Conservation (phyloP, 1,139 yeast genomes). For the Taphrina confusa region DNA sequence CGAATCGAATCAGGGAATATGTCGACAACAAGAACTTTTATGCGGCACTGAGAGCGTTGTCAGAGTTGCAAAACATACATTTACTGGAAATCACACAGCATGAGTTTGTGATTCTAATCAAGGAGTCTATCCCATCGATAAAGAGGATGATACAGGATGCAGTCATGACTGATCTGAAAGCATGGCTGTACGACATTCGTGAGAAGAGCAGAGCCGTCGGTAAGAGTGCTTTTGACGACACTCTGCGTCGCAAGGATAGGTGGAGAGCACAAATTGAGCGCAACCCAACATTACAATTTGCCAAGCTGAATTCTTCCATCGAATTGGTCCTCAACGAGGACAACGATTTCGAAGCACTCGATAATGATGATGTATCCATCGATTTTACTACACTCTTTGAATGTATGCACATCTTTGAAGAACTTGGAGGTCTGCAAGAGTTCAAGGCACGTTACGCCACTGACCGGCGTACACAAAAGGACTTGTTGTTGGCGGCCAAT, state of each 20-base stretch:
- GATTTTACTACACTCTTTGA: conserved; percentile 75
- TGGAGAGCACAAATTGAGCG: conserved; percentile 56
- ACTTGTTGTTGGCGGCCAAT: conserved; percentile 62
- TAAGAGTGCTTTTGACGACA: conserved; percentile 57
- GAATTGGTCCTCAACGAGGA: conserved; percentile 63
- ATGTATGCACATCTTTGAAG: conserved; percentile 76
- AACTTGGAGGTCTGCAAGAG: conserved; percentile 64
- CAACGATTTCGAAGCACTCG: conserved; percentile 50
- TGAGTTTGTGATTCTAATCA: conserved; percentile 62
- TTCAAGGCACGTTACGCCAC: conserved; percentile 65
- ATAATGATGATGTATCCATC: conserved; percentile 53
- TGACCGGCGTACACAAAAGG: conserved; percentile 74
- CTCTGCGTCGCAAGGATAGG: conserved; percentile 56
- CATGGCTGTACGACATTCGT: conserved; percentile 66
- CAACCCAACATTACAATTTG: conserved; percentile 56
- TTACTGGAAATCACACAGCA: conserved; percentile 69
- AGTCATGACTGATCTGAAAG: conserved; percentile 69
- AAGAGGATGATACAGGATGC: conserved; percentile 76
- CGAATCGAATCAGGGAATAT: conserved; percentile 81
- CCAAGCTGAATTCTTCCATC: conserved; percentile 80
- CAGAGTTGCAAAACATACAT: conserved; percentile 69
- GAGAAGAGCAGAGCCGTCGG: conserved; percentile 65
- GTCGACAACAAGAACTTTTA: conserved; percentile 75
- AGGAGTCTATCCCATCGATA: conserved; percentile 75
- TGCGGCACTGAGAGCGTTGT: conserved; percentile 72